Evolutionary conservation across 345 rosid genomes (phyloP).

Genomic region (Laguncularia racemosa): DNA sequence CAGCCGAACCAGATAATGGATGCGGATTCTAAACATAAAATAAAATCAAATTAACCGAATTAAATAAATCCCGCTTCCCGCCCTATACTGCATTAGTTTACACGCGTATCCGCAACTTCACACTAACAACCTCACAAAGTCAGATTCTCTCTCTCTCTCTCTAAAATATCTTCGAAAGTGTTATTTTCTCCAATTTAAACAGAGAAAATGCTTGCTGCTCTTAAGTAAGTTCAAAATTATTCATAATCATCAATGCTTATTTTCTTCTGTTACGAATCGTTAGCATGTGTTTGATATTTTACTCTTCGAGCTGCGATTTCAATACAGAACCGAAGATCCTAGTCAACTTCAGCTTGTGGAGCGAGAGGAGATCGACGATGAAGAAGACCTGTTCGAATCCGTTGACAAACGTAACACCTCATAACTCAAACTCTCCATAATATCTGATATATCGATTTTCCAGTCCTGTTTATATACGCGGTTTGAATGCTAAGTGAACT

Average conservation of each 20-base stretch:
- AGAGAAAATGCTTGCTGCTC: slow-evolving; percentile 56
- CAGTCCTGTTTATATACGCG: too few relatives aligned
- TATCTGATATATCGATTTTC: too few relatives aligned
- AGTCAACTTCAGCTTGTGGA: slow-evolving; percentile 16
- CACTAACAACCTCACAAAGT: too few relatives aligned
- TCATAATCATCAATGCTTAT: slow-evolving; percentile 4
- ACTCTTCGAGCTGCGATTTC: slow-evolving; percentile 7
- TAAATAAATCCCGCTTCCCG: neutral
- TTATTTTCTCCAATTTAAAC: neutral
- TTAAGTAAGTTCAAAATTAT: slow-evolving; percentile 43
- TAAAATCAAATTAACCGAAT: too few relatives aligned
- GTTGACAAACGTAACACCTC: slow-evolving; percentile 10
- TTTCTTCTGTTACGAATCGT: neutral
- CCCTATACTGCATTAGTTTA: neutral
- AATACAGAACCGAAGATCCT: slow-evolving; percentile 7
- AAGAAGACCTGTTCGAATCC: slow-evolving; percentile 16
- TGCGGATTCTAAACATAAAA: too few relatives aligned
- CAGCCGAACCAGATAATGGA: too few relatives aligned
- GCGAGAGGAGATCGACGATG: slow-evolving; percentile 14
- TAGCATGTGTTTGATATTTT: neutral
- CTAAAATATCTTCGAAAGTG: too few relatives aligned
- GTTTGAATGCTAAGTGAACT: too few relatives aligned
- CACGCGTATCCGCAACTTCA: too few relatives aligned
- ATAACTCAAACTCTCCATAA: too few relatives aligned
- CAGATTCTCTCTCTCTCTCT: too few relatives aligned